phyloP scores from a whole-genome alignment of 2,329 filamentous ascomycete species.

The Polychaeton citri region DNA sequence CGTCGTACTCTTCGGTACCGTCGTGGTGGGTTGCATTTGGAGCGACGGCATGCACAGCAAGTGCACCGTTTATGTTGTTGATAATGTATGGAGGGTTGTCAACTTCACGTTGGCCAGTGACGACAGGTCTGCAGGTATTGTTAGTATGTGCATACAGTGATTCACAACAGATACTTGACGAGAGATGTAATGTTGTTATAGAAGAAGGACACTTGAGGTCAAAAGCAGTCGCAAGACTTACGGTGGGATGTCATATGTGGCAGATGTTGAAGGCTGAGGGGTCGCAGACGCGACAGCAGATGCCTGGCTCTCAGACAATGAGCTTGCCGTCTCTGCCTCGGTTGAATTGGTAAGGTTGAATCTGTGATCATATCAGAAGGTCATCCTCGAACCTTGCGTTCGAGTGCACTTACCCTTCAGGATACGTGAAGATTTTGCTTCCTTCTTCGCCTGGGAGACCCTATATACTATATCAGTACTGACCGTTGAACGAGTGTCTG shows the following conservation, averaged over 20 bases:
- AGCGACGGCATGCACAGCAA: conserved; percentile 40
- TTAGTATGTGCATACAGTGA: too few species aligned
- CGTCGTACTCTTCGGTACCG: conserved; percentile 57
- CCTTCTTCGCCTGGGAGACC: conserved; percentile 25
- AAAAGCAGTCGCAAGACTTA: too few species aligned
- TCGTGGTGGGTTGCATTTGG: conserved; percentile 57
- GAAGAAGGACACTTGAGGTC: conserved; percentile 4
- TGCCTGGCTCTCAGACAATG: conserved; percentile 38
- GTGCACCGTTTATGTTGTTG: conserved; percentile 41
- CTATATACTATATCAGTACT: too few species aligned
- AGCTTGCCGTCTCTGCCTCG: conserved; percentile 48
- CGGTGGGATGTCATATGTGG: background rate
- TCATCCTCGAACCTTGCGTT: too few species aligned
- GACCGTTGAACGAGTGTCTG: conserved; percentile 38
- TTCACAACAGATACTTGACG: conserved; percentile 32
- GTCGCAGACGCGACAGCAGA: conserved; percentile 24
- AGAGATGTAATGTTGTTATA: conserved; percentile 8
- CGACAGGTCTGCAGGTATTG: too few species aligned
- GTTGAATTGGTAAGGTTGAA: conserved; percentile 58
- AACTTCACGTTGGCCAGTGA: conserved; percentile 37
- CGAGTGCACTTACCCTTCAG: background rate
- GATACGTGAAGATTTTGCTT: conserved; percentile 41
- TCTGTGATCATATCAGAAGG: too few species aligned
- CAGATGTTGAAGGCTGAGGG: background rate
- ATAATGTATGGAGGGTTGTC: conserved; percentile 53